These are phyloP conservation scores for Castanospermum australe DNA, from an alignment of 306 rosid genomes.

Conservation along the genomic window DNA sequence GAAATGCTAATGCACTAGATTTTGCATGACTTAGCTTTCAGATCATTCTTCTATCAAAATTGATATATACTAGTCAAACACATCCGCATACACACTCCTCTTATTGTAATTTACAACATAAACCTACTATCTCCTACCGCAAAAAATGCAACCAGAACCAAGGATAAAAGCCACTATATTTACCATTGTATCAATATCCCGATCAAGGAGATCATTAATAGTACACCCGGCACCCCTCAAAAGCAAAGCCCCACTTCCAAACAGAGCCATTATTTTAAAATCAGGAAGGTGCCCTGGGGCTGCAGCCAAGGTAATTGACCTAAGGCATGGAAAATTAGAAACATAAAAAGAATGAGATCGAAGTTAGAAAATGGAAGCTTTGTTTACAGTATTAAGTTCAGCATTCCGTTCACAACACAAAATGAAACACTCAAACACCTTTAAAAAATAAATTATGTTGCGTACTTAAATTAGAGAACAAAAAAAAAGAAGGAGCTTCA, in stretches of 20 bases:
- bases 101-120: conserved; percentile 6
- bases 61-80: neutral
- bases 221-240: conserved; percentile 92
- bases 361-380: neutral
- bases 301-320: conserved; percentile 91
- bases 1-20: conserved; percentile 17
- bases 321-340: conserved; percentile 25
- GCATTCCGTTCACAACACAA: too few relatives aligned
- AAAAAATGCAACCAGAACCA: neutral
- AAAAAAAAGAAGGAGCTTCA: neutral
- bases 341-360: neutral
- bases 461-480: neutral
- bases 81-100: neutral
- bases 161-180: neutral
- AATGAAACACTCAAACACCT: neutral
- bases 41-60: neutral
- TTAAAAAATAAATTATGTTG: neutral
- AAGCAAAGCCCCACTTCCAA: conserved; percentile 87
- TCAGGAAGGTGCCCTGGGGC: conserved; percentile 79
- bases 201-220: conserved; percentile 81
- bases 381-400: too few relatives aligned
- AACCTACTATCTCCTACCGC: neutral
- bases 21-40: conserved; percentile 18
- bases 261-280: conserved; percentile 65
- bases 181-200: conserved; percentile 80